Evolutionary conservation across 768 basidiomycete species (phyloP).

Genomic region (Pleurotus tuber-regium): DNA sequence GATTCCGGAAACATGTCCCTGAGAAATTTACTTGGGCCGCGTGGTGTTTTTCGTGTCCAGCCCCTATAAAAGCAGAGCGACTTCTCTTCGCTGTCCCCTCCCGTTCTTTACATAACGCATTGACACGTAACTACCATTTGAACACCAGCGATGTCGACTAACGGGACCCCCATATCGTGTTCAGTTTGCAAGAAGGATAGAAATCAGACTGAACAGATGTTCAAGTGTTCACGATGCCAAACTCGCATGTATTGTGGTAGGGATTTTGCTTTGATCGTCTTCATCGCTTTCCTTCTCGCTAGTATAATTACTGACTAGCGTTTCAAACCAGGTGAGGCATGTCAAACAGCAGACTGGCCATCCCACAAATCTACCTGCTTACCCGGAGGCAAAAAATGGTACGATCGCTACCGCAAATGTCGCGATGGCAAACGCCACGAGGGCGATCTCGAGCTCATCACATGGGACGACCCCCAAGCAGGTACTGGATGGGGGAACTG

Average conservation of each 20-base stretch:
- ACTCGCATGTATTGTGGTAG: neutral
- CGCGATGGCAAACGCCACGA: slow-evolving; percentile 28
- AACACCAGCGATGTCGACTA: neutral
- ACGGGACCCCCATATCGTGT: neutral
- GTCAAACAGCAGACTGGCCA: slow-evolving; percentile 30
- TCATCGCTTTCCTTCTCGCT: neutral
- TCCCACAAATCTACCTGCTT: slow-evolving; percentile 27
- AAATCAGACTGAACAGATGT: too few relatives aligned
- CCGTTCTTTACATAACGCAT: too few relatives aligned
- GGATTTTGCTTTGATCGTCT: too few relatives aligned
- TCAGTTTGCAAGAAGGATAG: neutral
- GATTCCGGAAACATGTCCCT: too few relatives aligned
- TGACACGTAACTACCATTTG: too few relatives aligned
- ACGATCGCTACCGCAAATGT: slow-evolving; percentile 30
- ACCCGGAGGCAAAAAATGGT: slow-evolving; percentile 21
- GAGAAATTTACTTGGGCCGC: too few relatives aligned
- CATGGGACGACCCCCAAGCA: slow-evolving; percentile 26
- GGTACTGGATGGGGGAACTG: slow-evolving; percentile 30
- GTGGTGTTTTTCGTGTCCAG: too few relatives aligned
- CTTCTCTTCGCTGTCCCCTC: too few relatives aligned
- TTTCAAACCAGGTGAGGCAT: slow-evolving; percentile 17
- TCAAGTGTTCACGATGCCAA: neutral
- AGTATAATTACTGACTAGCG: neutral
- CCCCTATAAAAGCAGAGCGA: too few relatives aligned
- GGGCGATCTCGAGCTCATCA: slow-evolving; percentile 35